phyloP scores from a whole-genome alignment of 1,139 yeast species.

The Komagataea norvegica region DNA sequence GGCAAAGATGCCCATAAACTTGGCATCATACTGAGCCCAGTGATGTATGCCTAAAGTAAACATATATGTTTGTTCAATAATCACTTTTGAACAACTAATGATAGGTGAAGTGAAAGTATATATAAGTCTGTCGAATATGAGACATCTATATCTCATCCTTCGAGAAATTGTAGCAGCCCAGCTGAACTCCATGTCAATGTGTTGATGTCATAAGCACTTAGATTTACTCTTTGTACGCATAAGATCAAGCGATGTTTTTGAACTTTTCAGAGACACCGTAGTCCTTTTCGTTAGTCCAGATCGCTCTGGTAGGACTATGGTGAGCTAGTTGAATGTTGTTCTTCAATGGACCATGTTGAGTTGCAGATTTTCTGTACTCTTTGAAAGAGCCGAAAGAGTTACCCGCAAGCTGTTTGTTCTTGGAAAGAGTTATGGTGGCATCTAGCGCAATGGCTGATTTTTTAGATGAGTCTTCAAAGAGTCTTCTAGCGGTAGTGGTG shows the following conservation, averaged over 20 bases:
- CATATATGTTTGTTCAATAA: too few species aligned
- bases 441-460: constrained; percentile 20
- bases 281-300: constrained; percentile 20
- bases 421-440: constrained; percentile 10
- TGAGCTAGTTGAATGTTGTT: constrained; percentile 11
- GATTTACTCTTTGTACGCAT: constrained; percentile 15
- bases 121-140: too few species aligned
- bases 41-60: too few species aligned
- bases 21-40: too few species aligned
- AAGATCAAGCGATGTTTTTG: constrained; percentile 22
- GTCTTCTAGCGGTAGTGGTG: constrained; percentile 12
- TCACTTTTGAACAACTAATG: too few species aligned
- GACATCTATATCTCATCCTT: too few species aligned
- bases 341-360: constrained; percentile 26
- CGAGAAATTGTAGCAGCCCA: constrained; percentile 1
- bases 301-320: constrained; percentile 11
- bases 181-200: too few species aligned
- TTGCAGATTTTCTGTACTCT: constrained; percentile 27
- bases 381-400: constrained; percentile 25
- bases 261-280: constrained; percentile 23
- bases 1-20: too few species aligned
- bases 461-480: constrained; percentile 20
- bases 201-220: neutral
- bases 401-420: constrained; percentile 12
- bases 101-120: too few species aligned